Evolutionary conservation across 208 protist genomes (phyloP).

Genomic region (Crithidia expoeki): DNA sequence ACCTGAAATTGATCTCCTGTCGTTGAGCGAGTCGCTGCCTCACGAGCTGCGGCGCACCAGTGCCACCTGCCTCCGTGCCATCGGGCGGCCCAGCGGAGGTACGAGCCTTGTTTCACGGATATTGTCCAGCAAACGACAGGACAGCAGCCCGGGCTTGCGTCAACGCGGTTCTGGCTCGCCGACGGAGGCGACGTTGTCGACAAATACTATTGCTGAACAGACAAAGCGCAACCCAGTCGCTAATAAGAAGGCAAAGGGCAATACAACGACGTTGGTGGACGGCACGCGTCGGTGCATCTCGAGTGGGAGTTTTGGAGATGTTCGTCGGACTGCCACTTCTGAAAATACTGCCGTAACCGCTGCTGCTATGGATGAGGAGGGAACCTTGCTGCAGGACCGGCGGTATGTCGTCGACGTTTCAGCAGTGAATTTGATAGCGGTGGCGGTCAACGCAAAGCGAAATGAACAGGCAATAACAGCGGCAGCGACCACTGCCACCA

Average conservation of each 20-base stretch:
- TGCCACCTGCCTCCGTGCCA: neutral
- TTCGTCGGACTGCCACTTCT: neutral
- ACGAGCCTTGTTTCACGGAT: neutral
- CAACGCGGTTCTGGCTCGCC: neutral
- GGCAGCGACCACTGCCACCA: no score
- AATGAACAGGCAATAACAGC: neutral
- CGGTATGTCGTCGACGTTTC: conserved; percentile 5
- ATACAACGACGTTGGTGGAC: no score
- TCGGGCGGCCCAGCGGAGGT: neutral
- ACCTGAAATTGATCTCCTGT: neutral
- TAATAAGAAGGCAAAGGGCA: no score
- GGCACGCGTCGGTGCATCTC: no score
- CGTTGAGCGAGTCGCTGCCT: neutral
- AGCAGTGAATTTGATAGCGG: neutral
- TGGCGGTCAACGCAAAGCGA: neutral
- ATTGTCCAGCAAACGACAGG: neutral
- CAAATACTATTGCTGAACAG: no score
- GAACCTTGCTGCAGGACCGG: neutral
- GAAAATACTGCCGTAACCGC: neutral
- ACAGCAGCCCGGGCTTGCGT: neutral
- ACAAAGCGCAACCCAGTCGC: no score
- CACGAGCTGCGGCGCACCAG: neutral
- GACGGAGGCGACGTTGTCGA: neutral
- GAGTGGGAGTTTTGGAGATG: no score
- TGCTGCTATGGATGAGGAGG: neutral